These are phyloP conservation scores for Aspergillus thermomutatus DNA, from an alignment of 2,329 filamentous ascomycete species.

Conservation along the genomic window DNA sequence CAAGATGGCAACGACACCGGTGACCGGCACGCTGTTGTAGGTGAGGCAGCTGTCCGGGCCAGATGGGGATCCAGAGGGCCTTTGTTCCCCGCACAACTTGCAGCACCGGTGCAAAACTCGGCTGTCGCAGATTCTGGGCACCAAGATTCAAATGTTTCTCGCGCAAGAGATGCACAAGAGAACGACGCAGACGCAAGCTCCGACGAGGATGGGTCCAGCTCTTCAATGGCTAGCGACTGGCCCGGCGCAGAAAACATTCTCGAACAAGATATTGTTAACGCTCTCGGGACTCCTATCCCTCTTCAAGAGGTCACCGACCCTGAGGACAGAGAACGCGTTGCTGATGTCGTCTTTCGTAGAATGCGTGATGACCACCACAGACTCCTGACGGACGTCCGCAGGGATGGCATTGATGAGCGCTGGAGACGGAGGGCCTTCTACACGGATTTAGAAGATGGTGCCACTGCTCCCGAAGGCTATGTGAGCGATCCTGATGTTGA, in stretches of 20 bases:
- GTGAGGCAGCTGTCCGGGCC: slow-evolving; percentile 41
- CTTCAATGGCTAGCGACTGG: slow-evolving; percentile 34
- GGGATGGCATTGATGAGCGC: slow-evolving; percentile 58
- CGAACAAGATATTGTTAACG: slow-evolving; percentile 40
- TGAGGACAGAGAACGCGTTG: slow-evolving; percentile 39
- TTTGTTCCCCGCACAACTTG: slow-evolving; percentile 29
- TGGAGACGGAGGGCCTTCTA: slow-evolving; percentile 80
- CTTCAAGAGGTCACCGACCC: slow-evolving; percentile 42
- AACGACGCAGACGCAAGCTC: slow-evolving; percentile 20
- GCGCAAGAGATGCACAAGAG: slow-evolving; percentile 15
- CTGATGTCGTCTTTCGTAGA: slow-evolving; percentile 36
- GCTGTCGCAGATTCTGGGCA: background rate
- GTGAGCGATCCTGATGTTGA: slow-evolving; percentile 38
- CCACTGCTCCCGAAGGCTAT: slow-evolving; percentile 61
- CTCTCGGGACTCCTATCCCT: slow-evolving; percentile 41
- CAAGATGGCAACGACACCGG: slow-evolving; percentile 60
- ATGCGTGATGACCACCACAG: slow-evolving; percentile 39
- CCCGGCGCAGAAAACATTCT: slow-evolving; percentile 38
- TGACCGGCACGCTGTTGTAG: slow-evolving; percentile 60
- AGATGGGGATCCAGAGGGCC: slow-evolving; percentile 32
- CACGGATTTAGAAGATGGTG: slow-evolving; percentile 79
- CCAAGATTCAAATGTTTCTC: slow-evolving; percentile 6
- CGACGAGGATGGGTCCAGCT: slow-evolving; percentile 23
- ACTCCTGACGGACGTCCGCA: slow-evolving; percentile 35
- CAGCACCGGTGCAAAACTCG: slow-evolving; percentile 7